phyloP scores from a whole-genome alignment of 805 yeast genomes.

The Suhomyces tanzawaensis region DNA sequence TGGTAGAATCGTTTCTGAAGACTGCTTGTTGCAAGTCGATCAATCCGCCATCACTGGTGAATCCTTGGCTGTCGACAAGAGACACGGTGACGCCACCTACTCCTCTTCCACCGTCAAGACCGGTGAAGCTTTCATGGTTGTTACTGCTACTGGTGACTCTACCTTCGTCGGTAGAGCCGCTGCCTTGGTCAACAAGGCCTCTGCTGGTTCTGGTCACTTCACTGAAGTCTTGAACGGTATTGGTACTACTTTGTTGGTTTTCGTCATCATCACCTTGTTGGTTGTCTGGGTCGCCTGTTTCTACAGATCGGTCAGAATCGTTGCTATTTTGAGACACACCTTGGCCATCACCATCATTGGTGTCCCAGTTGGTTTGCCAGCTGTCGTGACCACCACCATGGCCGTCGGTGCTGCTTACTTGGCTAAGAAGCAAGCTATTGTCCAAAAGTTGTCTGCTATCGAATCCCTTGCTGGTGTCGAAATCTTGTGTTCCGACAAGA shows the following conservation, averaged over 20 bases:
- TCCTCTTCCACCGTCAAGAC: slow-evolving; percentile 94
- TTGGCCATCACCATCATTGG: slow-evolving; percentile 95
- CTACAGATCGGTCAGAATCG: slow-evolving; percentile 89
- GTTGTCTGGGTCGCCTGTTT: slow-evolving; percentile 91
- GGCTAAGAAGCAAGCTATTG: slow-evolving; percentile 96
- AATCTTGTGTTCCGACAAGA: slow-evolving; percentile 95
- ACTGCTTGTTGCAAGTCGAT: slow-evolving; percentile 84
- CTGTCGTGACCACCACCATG: slow-evolving; percentile 98
- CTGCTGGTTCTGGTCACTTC: slow-evolving; percentile 92
- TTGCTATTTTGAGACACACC: slow-evolving; percentile 85
- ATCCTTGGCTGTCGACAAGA: slow-evolving; percentile 93
- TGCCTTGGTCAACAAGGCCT: slow-evolving; percentile 90
- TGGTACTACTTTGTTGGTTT: slow-evolving; percentile 86
- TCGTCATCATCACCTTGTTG: slow-evolving; percentile 83
- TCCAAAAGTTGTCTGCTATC: slow-evolving; percentile 93
- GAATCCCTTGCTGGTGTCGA: slow-evolving; percentile 98
- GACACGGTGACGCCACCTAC: slow-evolving; percentile 80
- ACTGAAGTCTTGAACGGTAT: slow-evolving; percentile 97
- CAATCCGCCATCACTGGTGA: slow-evolving; percentile 98
- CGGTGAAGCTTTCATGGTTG: slow-evolving; percentile 93
- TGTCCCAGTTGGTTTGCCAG: slow-evolving; percentile 98
- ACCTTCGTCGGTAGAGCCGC: slow-evolving; percentile 98
- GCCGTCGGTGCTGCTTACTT: slow-evolving; percentile 99
- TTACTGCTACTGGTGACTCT: slow-evolving; percentile 92
- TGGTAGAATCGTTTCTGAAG: slow-evolving; percentile 86